A percentile compares a stretch with the other conserved stretches of the same genome.
These are phyloP conservation scores for Craspedostauros australis DNA, from an alignment of 108 stramenopile species.

Conservation along the genomic window DNA sequence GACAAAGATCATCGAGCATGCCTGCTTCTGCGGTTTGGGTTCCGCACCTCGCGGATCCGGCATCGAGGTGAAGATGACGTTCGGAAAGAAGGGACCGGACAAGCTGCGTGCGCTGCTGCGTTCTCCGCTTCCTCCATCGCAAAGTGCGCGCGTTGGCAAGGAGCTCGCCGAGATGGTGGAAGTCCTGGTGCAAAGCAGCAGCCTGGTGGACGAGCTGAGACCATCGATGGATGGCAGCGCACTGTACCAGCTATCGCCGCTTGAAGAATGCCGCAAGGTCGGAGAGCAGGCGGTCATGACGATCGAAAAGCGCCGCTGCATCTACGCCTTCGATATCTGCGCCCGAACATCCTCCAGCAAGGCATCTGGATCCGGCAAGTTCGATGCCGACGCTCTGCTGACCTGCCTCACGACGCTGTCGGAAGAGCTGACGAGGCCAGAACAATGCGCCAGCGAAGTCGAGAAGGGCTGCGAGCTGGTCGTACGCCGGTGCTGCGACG, in stretches of 20 bases:
- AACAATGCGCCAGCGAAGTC: slow-evolving; percentile 72
- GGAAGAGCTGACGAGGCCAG: slow-evolving; percentile 70
- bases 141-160: slow-evolving; percentile 71
- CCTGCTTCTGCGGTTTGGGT: slow-evolving; percentile 75
- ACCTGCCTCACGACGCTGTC: slow-evolving; percentile 63
- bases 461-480: slow-evolving; percentile 83
- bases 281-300: slow-evolving; percentile 73
- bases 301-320: slow-evolving; percentile 77
- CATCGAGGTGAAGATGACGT: slow-evolving; percentile 64
- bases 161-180: slow-evolving; percentile 76
- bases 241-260: slow-evolving; percentile 30
- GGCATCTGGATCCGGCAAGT: slow-evolving; percentile 78
- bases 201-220: slow-evolving; percentile 27
- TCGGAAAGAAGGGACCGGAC: slow-evolving; percentile 61
- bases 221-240: slow-evolving; percentile 24
- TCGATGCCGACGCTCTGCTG: slow-evolving; percentile 74
- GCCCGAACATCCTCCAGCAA: slow-evolving; percentile 60
- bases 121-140: slow-evolving; percentile 73
- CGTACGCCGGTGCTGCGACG: slow-evolving; percentile 78
- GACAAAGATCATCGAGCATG: slow-evolving; percentile 63
- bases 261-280: slow-evolving; percentile 52
- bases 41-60: slow-evolving; percentile 53
- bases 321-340: slow-evolving; percentile 85
- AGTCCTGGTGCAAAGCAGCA: slow-evolving; percentile 48
- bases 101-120: slow-evolving; percentile 58